Conservation (phyloP, 192 early-diverging fungal genomes). For the Podila minutissima region DNA sequence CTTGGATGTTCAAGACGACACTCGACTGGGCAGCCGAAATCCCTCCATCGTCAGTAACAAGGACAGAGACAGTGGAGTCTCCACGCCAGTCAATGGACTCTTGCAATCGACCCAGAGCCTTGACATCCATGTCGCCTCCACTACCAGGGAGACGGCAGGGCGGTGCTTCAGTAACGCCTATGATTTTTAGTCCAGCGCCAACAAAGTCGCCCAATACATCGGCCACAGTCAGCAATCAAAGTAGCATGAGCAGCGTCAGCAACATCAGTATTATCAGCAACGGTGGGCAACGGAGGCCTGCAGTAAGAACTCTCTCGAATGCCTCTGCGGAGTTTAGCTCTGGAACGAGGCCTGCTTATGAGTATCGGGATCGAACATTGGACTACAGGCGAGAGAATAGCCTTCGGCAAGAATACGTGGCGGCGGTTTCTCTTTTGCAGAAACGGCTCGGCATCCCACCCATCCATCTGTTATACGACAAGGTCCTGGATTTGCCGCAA, state of each 20-base stretch:
- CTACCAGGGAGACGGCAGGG: background rate
- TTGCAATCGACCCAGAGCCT: background rate
- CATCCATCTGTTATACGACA: constrained; percentile 53
- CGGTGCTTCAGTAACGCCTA: background rate
- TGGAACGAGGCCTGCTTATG: constrained; percentile 8
- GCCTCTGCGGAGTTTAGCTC: background rate
- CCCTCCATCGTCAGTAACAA: background rate
- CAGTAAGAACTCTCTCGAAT: background rate
- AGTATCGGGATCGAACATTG: constrained; percentile 22
- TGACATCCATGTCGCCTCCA: constrained; percentile 26
- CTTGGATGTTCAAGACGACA: constrained; percentile 51
- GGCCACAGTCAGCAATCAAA: background rate
- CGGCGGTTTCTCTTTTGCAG: constrained; percentile 28
- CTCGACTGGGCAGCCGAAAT: constrained; percentile 35
- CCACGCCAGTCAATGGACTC: background rate
- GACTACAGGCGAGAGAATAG: constrained; percentile 33
- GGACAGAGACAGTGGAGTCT: background rate
- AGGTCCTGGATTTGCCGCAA: constrained; percentile 46
- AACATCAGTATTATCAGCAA: background rate
- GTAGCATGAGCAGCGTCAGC: background rate
- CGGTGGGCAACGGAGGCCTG: background rate
- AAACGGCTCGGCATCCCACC: constrained; percentile 28
- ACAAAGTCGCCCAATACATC: background rate
- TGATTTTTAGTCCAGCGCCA: background rate
- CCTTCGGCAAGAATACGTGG: constrained; percentile 33